A percentile compares a stretch with the other conserved stretches of the same genome.
These are phyloP conservation scores for Sanghuangporus weigelae DNA, from an alignment of 1,284 basidiomycete genomes.

Conservation along the genomic window DNA sequence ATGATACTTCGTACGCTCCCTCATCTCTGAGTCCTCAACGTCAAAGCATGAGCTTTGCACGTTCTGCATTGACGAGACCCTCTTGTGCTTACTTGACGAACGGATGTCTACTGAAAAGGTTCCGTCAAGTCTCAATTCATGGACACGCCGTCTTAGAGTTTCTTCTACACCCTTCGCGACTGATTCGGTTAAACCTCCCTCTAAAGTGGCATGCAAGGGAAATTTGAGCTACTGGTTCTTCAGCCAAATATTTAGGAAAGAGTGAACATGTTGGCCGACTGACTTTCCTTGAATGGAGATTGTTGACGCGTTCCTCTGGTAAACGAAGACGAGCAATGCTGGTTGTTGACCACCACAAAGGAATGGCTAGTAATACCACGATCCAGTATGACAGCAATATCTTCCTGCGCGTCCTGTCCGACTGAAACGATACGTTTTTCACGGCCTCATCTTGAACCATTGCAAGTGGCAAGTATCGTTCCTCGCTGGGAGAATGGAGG, in stretches of 20 bases:
- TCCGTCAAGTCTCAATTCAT: conserved; percentile 3
- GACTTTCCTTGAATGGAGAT: conserved; percentile 40
- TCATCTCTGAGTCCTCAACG: neutral
- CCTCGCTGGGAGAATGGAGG: neutral
- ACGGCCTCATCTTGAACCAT: neutral
- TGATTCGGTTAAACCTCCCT: conserved; percentile 20
- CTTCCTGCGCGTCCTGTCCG: conserved; percentile 39
- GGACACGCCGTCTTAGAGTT: neutral
- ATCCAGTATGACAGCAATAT: conserved; percentile 74
- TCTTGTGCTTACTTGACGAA: neutral
- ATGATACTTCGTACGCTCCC: neutral
- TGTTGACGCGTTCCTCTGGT: conserved; percentile 56
- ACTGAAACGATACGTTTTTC: conserved; percentile 45
- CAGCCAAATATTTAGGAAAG: neutral
- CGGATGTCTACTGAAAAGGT: neutral
- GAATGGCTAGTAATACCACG: conserved; percentile 66
- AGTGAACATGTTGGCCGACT: neutral
- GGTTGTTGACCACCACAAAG: conserved; percentile 87
- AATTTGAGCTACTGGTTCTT: conserved; percentile 29
- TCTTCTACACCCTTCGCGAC: neutral
- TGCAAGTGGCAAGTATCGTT: neutral
- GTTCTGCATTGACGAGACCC: neutral
- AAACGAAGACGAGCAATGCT: conserved; percentile 77
- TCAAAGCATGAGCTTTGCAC: neutral
- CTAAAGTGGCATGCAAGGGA: conserved; percentile 48